Evolutionary conservation across 2,329 filamentous ascomycete genomes (phyloP).

Genomic region (Colletotrichum tropicicola): DNA sequence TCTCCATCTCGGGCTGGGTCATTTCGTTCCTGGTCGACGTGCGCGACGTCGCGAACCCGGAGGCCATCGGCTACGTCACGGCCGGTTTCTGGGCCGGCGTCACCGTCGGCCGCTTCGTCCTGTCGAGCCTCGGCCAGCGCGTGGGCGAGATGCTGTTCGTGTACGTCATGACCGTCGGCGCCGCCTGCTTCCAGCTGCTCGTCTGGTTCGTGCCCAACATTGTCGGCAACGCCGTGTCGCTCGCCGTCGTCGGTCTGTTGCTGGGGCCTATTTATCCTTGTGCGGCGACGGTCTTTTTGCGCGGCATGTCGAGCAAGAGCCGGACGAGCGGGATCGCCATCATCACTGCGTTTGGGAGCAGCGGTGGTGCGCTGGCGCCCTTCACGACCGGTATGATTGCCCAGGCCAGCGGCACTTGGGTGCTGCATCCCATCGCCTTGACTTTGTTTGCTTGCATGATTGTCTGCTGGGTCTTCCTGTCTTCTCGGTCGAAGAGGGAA

Average conservation of each 20-base stretch:
- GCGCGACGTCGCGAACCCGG: constrained; percentile 71
- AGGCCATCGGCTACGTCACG: constrained; percentile 81
- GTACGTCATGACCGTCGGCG: constrained; percentile 67
- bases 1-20: constrained; percentile 88
- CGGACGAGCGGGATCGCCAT: constrained; percentile 72
- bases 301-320: constrained; percentile 67
- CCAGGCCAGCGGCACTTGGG: constrained; percentile 69
- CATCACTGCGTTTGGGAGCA: constrained; percentile 76
- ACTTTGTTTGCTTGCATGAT: constrained; percentile 72
- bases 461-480: constrained; percentile 60
- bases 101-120: constrained; percentile 78
- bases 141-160: constrained; percentile 79
- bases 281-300: constrained; percentile 70
- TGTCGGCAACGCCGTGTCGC: constrained; percentile 74
- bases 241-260: constrained; percentile 77
- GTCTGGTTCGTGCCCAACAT: constrained; percentile 83
- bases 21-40: constrained; percentile 83
- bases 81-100: constrained; percentile 78
- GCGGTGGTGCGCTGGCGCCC: constrained; percentile 73
- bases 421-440: constrained; percentile 74
- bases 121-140: constrained; percentile 71
- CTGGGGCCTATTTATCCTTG: constrained; percentile 85
- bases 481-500: constrained; percentile 2
- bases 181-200: constrained; percentile 75
- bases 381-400: constrained; percentile 73